Conservation (phyloP, 2,329 filamentous ascomycete species). For the Zalaria sp. region DNA sequence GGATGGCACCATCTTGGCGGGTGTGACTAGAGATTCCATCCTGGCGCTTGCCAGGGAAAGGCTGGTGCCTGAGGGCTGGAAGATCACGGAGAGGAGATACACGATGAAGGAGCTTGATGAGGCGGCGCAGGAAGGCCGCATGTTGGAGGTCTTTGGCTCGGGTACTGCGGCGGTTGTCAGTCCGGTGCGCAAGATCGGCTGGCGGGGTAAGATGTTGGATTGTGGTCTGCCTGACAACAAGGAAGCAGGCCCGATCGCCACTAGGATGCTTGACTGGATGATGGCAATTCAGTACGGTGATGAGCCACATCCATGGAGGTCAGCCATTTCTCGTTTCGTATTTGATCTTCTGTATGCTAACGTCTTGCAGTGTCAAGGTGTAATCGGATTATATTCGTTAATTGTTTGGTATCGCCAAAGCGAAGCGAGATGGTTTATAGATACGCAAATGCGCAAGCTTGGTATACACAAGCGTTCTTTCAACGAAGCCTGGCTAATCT, state of each 20-base stretch:
- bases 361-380: too few species aligned
- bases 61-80: conserved; percentile 76
- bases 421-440: too few species aligned
- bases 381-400: too few species aligned
- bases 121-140: conserved; percentile 66
- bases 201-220: conserved; percentile 66
- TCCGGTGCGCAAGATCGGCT: conserved; percentile 78
- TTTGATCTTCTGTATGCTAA: too few species aligned
- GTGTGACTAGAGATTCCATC: conserved; percentile 85
- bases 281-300: conserved; percentile 92
- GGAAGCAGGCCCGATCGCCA: conserved; percentile 77
- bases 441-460: too few species aligned
- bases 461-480: too few species aligned
- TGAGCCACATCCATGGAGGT: conserved; percentile 84
- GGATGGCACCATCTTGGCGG: conserved; percentile 91
- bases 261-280: conserved; percentile 91
- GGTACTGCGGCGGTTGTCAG: conserved; percentile 91
- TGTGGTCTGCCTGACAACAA: conserved; percentile 69
- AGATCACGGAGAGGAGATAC: conserved; percentile 75
- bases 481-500: too few species aligned
- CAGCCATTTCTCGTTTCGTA: neutral
- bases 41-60: conserved; percentile 74
- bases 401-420: too few species aligned
- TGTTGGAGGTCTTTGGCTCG: conserved; percentile 86
- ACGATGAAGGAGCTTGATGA: conserved; percentile 77